These are phyloP conservation scores for Paramecium sexaurelia DNA, from an alignment of 73 alveolate genomes.

Conservation along the genomic window DNA sequence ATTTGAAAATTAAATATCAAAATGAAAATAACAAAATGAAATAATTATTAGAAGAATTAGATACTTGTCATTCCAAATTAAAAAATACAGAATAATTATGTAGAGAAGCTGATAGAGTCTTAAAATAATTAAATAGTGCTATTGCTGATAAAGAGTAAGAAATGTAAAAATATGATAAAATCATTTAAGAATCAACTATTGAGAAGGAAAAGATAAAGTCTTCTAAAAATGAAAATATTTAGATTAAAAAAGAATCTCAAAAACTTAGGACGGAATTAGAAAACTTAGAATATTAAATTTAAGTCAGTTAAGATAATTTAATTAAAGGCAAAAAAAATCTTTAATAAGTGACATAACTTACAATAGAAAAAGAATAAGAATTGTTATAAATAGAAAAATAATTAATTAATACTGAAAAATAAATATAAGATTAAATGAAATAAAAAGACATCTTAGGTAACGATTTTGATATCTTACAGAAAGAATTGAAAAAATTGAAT, in stretches of 20 bases:
- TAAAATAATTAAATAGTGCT: conserved; percentile 36
- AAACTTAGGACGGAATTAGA: not conserved
- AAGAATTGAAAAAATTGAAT: conserved; percentile 36
- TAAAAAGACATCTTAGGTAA: not conserved
- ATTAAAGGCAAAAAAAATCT: conserved; percentile 31
- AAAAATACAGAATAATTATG: conserved; percentile 41
- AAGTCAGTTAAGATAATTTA: not conserved
- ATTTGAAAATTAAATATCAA: not conserved
- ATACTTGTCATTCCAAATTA: conserved; percentile 22
- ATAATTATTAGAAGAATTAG: conserved; percentile 13
- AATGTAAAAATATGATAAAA: not conserved
- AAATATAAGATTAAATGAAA: not conserved
- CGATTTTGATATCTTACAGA: not conserved
- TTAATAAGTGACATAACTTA: conserved; percentile 14
- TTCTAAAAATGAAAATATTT: not conserved
- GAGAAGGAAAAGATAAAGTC: conserved; percentile 33
- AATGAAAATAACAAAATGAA: not conserved
- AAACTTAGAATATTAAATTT: not conserved
- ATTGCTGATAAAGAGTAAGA: conserved; percentile 39
- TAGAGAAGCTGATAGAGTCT: conserved; percentile 19
- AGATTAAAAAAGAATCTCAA: not conserved
- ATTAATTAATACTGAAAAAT: conserved; percentile 19
- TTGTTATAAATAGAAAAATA: conserved; percentile 3
- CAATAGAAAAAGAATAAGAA: conserved; percentile 42
- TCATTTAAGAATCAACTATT: not conserved